Conservation (phyloP, 192 early-diverging fungal species). For the Entrophospora sp. region DNA sequence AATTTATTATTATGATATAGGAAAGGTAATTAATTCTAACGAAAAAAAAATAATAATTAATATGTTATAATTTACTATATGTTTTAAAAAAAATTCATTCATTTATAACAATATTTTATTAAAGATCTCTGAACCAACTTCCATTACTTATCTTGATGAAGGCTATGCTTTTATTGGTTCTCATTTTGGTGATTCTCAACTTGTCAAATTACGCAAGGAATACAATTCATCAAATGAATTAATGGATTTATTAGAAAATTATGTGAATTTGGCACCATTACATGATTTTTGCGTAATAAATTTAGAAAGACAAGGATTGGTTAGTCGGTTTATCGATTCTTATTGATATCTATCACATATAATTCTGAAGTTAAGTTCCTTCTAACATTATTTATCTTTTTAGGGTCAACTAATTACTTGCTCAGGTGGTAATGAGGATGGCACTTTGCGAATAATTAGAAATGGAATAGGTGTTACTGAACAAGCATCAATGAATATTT, state of each 20-base stretch:
- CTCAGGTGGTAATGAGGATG: conserved; percentile 66
- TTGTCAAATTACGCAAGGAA: conserved; percentile 53
- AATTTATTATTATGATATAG: conserved; percentile 37
- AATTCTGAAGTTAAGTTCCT: not conserved
- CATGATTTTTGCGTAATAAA: conserved; percentile 81
- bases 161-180: conserved; percentile 79
- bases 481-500: conserved; percentile 45
- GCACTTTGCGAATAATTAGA: conserved; percentile 71
- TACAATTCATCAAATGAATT: conserved; percentile 36
- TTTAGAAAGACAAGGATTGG: conserved; percentile 54
- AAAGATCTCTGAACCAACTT: conserved; percentile 42
- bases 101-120: conserved; percentile 33
- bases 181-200: conserved; percentile 72
- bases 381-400: not conserved
- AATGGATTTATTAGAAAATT: conserved; percentile 54
- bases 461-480: conserved; percentile 84
- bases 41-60: no score
- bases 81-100: no score
- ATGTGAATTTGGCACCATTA: conserved; percentile 73
- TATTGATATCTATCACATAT: no score
- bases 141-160: conserved; percentile 58
- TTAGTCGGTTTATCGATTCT: no score
- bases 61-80: no score
- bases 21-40: conserved; percentile 38
- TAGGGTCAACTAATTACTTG: conserved; percentile 78